Conservation (phyloP, 176 grass and related monocot species). For the Aegilops bicornis region DNA sequence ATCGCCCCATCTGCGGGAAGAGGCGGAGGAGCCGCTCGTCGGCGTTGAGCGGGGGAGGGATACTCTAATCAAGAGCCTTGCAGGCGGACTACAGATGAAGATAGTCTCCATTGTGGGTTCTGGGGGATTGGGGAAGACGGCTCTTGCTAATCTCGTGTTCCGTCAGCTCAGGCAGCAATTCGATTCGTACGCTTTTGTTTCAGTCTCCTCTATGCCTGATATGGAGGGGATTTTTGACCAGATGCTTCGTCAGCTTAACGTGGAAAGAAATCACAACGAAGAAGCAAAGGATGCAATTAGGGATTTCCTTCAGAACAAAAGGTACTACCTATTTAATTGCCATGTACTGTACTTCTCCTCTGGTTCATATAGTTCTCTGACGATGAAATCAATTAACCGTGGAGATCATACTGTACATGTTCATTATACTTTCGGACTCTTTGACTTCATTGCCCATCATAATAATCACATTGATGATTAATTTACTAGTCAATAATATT, state of each 20-base stretch:
- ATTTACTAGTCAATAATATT: neutral
- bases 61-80: neutral
- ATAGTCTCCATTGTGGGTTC: slow-evolving; percentile 6
- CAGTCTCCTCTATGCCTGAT: neutral
- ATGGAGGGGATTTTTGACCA: neutral
- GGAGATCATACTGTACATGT: neutral
- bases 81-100: neutral
- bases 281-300: neutral
- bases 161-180: neutral
- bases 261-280: neutral
- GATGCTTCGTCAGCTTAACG: neutral
- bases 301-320: neutral
- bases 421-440: neutral
- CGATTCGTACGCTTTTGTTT: neutral
- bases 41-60: neutral
- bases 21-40: neutral
- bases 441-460: neutral
- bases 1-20: neutral
- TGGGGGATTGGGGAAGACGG: slow-evolving; percentile 17
- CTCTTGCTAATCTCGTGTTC: neutral
- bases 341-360: neutral
- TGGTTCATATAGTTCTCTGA: neutral
- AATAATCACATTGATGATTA: neutral
- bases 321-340: neutral
- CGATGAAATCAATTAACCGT: neutral